Evolutionary conservation across 371 early-diverging fungal species (phyloP), one percentile per base, ranked within the genome.

Genomic region (Rhizopus microsporus): DNA sequence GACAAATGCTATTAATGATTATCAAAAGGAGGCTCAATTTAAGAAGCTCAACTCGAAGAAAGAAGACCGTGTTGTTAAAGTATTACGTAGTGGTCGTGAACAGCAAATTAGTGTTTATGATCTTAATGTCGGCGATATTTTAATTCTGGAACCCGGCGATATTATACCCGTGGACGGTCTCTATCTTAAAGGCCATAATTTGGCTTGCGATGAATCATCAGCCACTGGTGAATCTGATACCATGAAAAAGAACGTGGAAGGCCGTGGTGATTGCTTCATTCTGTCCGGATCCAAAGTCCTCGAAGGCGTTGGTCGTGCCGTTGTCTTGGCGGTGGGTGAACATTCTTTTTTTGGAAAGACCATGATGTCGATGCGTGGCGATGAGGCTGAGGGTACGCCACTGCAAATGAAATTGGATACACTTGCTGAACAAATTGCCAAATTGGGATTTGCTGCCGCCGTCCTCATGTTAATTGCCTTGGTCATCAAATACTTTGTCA

Each of bases 1-100:
- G 12, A 94, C 97, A 51, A 94, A 94, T 51, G 92, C 95, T 33
- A 88, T 94, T 67, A 99, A 97, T 66, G 97, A 99, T 73, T 97
- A 92, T 77, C 88, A 92, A 72, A 96, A 97, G 75, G 97, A 97
- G 72, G 79, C 77, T 50, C 95, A 96, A 76, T 97, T 98, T 80
- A 91, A 92, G 59, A 88, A 89, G 65, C 85, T 98, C 44, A 92
- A 90, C 64, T 90, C 92, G 55, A 94, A 93, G 71, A 93, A 92
- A 71, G 93, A 93, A 55, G 94, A 95, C 69, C 88, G 94, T 48
- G 71, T 67, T 1, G 92, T 95, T 61, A 93, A 92, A 70, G 85
- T 86, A 17, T 63, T 86, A 29, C 87, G 93, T 52, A 83, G 85
- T 70, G 88, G 95, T 54, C 79, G 85, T 38, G 90, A 93, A 67